Conservation (phyloP, 176 grass and related monocot genomes). For the Bonia amplexicaulis region DNA sequence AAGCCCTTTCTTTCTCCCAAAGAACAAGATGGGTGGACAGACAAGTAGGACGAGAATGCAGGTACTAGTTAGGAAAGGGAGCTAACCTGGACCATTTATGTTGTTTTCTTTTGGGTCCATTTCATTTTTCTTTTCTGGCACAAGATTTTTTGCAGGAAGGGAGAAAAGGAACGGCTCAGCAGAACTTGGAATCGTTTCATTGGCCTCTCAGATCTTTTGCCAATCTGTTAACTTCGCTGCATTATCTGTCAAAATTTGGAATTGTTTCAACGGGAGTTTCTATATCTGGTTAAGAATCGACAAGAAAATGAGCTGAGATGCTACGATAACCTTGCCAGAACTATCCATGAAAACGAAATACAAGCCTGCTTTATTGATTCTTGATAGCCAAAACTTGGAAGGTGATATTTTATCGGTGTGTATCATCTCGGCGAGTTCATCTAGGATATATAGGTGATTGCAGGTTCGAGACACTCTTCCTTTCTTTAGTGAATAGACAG, state of each 20-base stretch:
- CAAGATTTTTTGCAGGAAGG: background rate
- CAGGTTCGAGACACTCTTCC: too few species aligned
- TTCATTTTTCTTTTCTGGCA: background rate
- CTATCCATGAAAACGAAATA: too few species aligned
- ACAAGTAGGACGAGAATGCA: background rate
- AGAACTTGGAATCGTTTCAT: background rate
- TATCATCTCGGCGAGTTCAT: too few species aligned
- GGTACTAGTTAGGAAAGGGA: background rate
- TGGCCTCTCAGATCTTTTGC: background rate
- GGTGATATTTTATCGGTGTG: too few species aligned
- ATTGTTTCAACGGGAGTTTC: too few species aligned
- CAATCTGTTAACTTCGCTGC: background rate
- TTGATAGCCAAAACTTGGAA: too few species aligned
- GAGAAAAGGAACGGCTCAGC: background rate
- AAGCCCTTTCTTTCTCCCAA: background rate
- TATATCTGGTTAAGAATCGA: background rate
- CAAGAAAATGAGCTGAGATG: background rate
- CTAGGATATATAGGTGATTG: too few species aligned
- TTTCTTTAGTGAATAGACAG: too few species aligned
- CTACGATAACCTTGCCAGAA: background rate
- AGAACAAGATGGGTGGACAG: background rate
- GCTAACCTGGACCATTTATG: conserved; percentile 14
- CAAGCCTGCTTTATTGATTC: too few species aligned
- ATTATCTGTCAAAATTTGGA: background rate
- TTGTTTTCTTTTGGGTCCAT: conserved; percentile 3